Conservation (phyloP, 371 early-diverging fungal species). For the Mucor lusitanicus region DNA sequence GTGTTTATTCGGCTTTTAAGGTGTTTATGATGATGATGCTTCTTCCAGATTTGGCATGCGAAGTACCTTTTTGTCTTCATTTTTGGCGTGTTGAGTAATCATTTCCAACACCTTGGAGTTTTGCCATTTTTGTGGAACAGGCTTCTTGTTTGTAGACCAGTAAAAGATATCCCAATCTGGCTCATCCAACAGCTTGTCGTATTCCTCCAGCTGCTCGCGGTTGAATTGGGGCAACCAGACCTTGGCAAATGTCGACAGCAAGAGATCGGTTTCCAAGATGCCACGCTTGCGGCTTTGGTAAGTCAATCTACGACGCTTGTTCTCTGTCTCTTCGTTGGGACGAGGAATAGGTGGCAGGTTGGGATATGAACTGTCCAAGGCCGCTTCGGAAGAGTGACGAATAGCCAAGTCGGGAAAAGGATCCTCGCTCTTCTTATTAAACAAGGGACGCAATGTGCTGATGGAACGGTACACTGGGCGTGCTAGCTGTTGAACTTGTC, state of each 20-base stretch:
- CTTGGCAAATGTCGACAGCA: slow-evolving; percentile 88
- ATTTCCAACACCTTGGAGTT: slow-evolving; percentile 58
- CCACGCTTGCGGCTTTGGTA: slow-evolving; percentile 95
- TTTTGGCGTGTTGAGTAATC: slow-evolving; percentile 69
- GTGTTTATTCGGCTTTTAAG: neutral
- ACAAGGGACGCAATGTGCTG: neutral
- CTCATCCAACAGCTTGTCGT: slow-evolving; percentile 85
- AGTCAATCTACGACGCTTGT: slow-evolving; percentile 78
- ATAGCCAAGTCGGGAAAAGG: slow-evolving; percentile 49
- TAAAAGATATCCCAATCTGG: slow-evolving; percentile 98
- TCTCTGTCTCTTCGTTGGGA: slow-evolving; percentile 64
- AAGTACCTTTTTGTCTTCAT: slow-evolving; percentile 65
- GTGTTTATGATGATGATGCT: neutral
- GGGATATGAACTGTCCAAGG: slow-evolving; percentile 55
- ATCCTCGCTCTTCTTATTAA: slow-evolving; percentile 19
- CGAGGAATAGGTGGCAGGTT: slow-evolving; percentile 65
- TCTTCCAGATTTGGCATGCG: slow-evolving; percentile 75
- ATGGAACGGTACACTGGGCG: neutral
- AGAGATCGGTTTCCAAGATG: slow-evolving; percentile 91
- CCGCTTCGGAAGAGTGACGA: slow-evolving; percentile 50
- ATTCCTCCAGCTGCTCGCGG: slow-evolving; percentile 66
- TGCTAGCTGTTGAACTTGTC: neutral
- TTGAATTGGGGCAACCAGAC: slow-evolving; percentile 59
- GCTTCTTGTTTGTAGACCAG: slow-evolving; percentile 79
- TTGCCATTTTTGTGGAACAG: slow-evolving; percentile 59